Evolutionary conservation across 371 early-diverging fungal genomes (phyloP), one percentile per base, ranked within the genome.

Genomic region (Mucor indicus): DNA sequence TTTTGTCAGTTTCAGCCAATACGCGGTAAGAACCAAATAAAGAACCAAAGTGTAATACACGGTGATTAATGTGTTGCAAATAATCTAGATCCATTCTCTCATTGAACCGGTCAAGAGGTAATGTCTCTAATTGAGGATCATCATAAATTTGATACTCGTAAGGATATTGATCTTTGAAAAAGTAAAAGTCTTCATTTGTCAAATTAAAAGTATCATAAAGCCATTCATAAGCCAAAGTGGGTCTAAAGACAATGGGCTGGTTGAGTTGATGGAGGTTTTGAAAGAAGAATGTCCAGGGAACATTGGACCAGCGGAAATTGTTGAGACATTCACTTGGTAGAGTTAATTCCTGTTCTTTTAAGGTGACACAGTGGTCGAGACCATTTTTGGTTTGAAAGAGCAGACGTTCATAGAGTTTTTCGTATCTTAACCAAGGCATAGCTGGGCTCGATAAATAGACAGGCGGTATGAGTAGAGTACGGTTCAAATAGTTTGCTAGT

Each of bases 231-330:
- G 64, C 66, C 25, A 75, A 29, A 25, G 67, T 68, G 8, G 67
- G 52, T 23, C 72, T 32, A 27, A 63, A 67, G 2, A 72, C 41
- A 15, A 75, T 1, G 59, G 64, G 21, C 55, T 30, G 33, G 76
- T 61, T 38, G 52, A 44, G 7, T 45, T 39, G 45, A 81, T 59
- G 38, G 72, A 60, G 2, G 40, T 15, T 31, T 17, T 57, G 42
- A 46, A 71, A 79, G 50, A 81, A 79, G 48, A 77, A 81, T 0
- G 75, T 67, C 82, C 82, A 81, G 0, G 82, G 82, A 15, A 72
- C 62, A 17, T 43, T 48, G 2, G 78, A 79, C 82, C 82, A 81
- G 0, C 65, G 66, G 45, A 68, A 71, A 50, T 77, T 76, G 42
- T 79, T 76, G 31, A 81, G 69, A 42, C 82, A 81, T 52, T 81